Evolutionary conservation across 257 asterid species (phyloP), one percentile per base, ranked within the genome.

Genomic region (Apocynum venetum): DNA sequence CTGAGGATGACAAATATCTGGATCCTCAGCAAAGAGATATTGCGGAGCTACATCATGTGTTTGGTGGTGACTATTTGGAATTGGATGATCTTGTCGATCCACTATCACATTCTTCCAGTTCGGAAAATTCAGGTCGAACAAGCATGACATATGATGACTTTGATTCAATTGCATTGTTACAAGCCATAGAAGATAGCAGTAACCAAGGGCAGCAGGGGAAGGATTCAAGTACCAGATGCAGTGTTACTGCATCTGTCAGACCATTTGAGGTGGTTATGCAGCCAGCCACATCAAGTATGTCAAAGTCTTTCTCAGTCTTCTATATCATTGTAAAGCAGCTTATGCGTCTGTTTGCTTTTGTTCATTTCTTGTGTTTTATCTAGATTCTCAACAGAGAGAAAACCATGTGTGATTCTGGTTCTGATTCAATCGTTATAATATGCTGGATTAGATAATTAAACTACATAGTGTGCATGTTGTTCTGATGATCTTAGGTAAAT

Each of bases 71-170:
- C 70, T 80, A 41, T 83, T 59, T 91, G 80, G 94, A 89, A 79
- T 47, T 88, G 82, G 19, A 85, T 71, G 96, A 91, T 72, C 87
- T 91, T 67, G 82, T 2, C 20, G 86, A 86, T 35, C 87, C 79
- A 0, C 78, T 52, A 57, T 87, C 92, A 8, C 87, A 72, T 77
- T 86, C 85, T 77, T 85, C 88, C 14, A 91, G 92, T 80, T 91
- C 91, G 25, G 86, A 74, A 77, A 87, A 88, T 67, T 86, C 93
- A 20, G 85, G 87, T 35, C 79, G 88, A 79, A 79, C 80, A 13
- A 89, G 90, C 87, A 70, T 86, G 40, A 59, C 72, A 47, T 90
- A 91, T 8, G 98, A 90, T 64, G 93, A 88, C 46, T 91, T 93
- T 60, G 92, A 89, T 67, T 71, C 83, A 0, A 15, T 79, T 46